Evolutionary conservation across 257 asterid genomes (phyloP).

Genomic region (Schizonepeta tenuifolia): DNA sequence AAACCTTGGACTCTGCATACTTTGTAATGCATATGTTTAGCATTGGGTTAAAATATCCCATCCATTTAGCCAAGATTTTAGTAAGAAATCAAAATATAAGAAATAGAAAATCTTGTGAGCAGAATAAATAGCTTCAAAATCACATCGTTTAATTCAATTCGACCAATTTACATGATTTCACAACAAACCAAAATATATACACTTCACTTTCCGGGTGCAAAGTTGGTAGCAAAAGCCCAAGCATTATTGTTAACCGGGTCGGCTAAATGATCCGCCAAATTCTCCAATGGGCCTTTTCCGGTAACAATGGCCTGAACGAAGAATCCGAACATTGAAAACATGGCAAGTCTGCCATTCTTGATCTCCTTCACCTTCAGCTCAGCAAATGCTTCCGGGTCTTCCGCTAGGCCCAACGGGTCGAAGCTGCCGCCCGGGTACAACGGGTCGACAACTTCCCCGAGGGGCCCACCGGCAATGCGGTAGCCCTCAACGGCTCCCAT

Average conservation of each 20-base stretch:
- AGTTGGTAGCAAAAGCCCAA: conserved; percentile 58
- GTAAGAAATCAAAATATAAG: too few relatives aligned
- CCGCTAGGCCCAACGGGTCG: conserved; percentile 60
- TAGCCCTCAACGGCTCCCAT: conserved; percentile 79
- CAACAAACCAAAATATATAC: too few relatives aligned
- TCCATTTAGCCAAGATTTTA: too few relatives aligned
- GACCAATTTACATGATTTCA: not conserved
- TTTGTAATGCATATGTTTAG: too few relatives aligned
- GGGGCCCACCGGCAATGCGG: conserved; percentile 56
- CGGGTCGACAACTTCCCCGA: conserved; percentile 52
- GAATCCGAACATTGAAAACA: conserved; percentile 72
- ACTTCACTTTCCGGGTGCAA: conserved; percentile 51
- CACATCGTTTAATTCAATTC: not conserved
- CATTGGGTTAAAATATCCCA: too few relatives aligned
- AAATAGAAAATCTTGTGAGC: too few relatives aligned
- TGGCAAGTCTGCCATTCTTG: conserved; percentile 65
- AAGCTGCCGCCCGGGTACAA: conserved; percentile 58
- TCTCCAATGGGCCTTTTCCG: conserved; percentile 61
- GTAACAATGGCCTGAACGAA: conserved; percentile 66
- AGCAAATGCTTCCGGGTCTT: conserved; percentile 60
- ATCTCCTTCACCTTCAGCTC: conserved; percentile 66
- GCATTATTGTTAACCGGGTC: conserved; percentile 65
- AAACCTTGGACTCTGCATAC: too few relatives aligned
- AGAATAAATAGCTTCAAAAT: too few relatives aligned
- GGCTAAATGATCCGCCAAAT: conserved; percentile 49